Evolutionary conservation across 257 asterid species (phyloP).

Genomic region (Nicotiana tomentosiformis): DNA sequence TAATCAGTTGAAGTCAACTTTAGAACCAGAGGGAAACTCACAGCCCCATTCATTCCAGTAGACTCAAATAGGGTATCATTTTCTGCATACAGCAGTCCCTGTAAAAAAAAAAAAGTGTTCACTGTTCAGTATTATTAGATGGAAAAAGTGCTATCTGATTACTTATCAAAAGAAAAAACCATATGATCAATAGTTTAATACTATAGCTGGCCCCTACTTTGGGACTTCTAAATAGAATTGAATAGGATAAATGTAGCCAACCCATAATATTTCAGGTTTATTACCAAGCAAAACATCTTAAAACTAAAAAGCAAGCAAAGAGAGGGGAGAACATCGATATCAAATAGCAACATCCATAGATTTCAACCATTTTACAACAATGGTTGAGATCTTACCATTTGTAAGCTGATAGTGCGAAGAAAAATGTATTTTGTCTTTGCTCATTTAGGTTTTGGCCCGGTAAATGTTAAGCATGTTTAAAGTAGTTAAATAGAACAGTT

Average conservation of each 20-base stretch:
- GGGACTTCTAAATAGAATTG: neutral
- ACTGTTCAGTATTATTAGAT: neutral
- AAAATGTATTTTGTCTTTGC: neutral
- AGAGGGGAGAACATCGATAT: neutral
- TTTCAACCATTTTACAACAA: neutral
- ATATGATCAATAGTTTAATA: neutral
- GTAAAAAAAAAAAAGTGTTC: slow-evolving; percentile 8
- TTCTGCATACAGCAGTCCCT: slow-evolving; percentile 89
- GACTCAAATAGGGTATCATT: slow-evolving; percentile 81
- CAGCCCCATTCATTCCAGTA: slow-evolving; percentile 78
- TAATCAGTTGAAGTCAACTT: neutral
- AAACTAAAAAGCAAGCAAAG: neutral
- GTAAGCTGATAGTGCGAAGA: neutral
- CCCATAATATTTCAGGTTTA: neutral
- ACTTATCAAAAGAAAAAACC: neutral
- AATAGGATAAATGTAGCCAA: neutral
- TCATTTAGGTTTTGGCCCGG: neutral
- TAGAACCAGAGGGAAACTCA: slow-evolving; percentile 33
- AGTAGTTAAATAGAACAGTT: neutral
- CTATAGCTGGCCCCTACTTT: neutral
- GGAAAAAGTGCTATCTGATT: neutral
- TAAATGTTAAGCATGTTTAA: neutral
- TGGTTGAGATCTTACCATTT: neutral
- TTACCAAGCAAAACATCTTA: neutral
- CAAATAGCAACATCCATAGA: neutral